Percentiles rank a stretch among this genome's conserved stretches.
phyloP scores from a whole-genome alignment of 75 land plant genomes.

The Pseudotsuga menziesii region DNA sequence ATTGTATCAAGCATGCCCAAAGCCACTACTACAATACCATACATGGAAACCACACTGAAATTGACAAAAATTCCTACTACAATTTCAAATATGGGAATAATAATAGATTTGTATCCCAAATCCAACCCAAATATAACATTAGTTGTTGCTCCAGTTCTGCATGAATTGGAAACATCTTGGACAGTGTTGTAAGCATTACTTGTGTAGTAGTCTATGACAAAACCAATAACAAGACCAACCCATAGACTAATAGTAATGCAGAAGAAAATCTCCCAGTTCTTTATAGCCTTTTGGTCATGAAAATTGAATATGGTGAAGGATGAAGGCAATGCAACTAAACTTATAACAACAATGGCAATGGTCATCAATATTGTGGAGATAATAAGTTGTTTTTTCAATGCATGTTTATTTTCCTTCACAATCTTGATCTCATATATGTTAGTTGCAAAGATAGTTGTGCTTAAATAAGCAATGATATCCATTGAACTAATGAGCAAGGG shows the following conservation, averaged over 20 bases:
- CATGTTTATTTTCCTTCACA: constrained; percentile 61
- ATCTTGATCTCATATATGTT: constrained; percentile 54
- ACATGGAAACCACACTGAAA: constrained; percentile 54
- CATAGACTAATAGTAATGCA: constrained; percentile 65
- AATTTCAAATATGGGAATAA: too few species aligned
- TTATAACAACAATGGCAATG: constrained; percentile 53
- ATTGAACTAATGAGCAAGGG: constrained; percentile 60
- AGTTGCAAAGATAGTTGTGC: constrained; percentile 58
- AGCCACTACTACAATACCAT: too few species aligned
- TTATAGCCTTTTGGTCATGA: constrained; percentile 52
- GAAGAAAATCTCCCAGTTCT: constrained; percentile 62
- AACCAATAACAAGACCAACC: constrained; percentile 75
- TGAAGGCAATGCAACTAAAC: constrained; percentile 53
- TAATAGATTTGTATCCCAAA: too few species aligned
- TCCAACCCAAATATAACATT: too few species aligned
- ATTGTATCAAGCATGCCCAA: constrained; percentile 87
- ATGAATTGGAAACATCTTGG: constrained; percentile 79
- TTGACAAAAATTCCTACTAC: constrained; percentile 62
- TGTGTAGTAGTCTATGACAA: constrained; percentile 62
- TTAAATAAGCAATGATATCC: constrained; percentile 56
- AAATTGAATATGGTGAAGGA: constrained; percentile 69
- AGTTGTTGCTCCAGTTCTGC: constrained; percentile 85
- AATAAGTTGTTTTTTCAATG: constrained; percentile 61
- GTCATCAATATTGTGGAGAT: constrained; percentile 75
- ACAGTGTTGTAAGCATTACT: constrained; percentile 72